Evolutionary conservation across 2,329 filamentous ascomycete genomes (phyloP).

Genomic region (Pleurostoma richardsiae): DNA sequence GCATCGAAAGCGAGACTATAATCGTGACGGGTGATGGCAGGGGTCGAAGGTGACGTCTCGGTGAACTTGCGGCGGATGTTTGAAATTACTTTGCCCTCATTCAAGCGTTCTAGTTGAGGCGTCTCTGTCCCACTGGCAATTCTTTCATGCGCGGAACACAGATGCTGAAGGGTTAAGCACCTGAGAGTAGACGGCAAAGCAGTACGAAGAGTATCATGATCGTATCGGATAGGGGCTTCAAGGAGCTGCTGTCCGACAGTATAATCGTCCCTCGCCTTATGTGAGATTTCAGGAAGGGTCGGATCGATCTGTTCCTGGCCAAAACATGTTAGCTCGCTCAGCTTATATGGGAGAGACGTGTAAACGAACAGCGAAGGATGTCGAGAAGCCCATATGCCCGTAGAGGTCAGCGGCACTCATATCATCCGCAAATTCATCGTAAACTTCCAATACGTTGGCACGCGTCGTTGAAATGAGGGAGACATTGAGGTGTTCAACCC

Average conservation of each 20-base stretch:
- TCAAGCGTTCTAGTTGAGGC: constrained; percentile 17
- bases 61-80: constrained; percentile 32
- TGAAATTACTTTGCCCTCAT: constrained; percentile 25
- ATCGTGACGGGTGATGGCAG: constrained; percentile 40
- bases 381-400: constrained; percentile 41
- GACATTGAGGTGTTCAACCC: constrained; percentile 15
- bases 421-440: constrained; percentile 49
- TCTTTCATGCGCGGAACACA: constrained; percentile 13
- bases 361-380: constrained; percentile 25
- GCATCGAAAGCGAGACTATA: constrained; percentile 57
- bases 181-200: constrained; percentile 26
- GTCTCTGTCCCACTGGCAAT: not conserved
- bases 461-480: no score
- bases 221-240: constrained; percentile 32
- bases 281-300: constrained; percentile 51
- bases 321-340: not conserved
- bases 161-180: constrained; percentile 21
- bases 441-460: constrained; percentile 34
- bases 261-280: constrained; percentile 44
- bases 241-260: constrained; percentile 42
- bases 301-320: constrained; percentile 52
- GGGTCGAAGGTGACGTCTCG: constrained; percentile 12
- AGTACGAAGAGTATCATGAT: constrained; percentile 22
- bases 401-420: constrained; percentile 64
- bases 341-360: not conserved